phyloP scores from a whole-genome alignment of 805 yeast genomes.

The Ogataea pilisensis region DNA sequence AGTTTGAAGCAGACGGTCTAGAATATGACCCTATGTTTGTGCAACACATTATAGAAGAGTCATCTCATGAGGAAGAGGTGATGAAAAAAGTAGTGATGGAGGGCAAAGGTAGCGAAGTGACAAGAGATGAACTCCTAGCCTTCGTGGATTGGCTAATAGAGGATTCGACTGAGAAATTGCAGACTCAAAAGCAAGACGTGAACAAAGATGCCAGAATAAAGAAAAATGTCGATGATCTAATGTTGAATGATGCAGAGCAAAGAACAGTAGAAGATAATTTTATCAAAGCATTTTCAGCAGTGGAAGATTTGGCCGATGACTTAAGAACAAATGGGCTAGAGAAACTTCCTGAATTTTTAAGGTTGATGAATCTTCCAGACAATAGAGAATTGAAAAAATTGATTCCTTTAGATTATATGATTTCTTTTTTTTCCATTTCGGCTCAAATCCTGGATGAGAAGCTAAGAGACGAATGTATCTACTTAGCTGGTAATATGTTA shows the following conservation, averaged over 20 bases:
- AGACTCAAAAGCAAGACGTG: conserved; percentile 8
- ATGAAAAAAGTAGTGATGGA: conserved; percentile 11
- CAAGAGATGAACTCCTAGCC: conserved; percentile 17
- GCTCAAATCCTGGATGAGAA: conserved; percentile 34
- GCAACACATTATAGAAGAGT: conserved; percentile 22
- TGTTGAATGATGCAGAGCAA: conserved; percentile 2
- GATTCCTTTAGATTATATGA: conserved; percentile 34
- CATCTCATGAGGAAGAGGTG: conserved; percentile 18
- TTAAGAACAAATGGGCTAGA: conserved; percentile 20
- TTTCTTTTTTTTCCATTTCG: conserved; percentile 37
- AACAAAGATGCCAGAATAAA: conserved; percentile 5
- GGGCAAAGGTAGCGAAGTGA: conserved; percentile 13
- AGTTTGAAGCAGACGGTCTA: conserved; percentile 23
- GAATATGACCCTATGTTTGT: conserved; percentile 30
- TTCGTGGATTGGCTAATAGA: conserved; percentile 27
- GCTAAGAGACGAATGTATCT: conserved; percentile 32
- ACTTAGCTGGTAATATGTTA: conserved; percentile 39
- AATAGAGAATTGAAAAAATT: conserved; percentile 15
- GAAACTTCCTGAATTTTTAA: conserved; percentile 22
- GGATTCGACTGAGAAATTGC: conserved; percentile 19
- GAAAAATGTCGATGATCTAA: conserved; percentile 12
- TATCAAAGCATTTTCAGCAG: conserved; percentile 20
- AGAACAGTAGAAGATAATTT: conserved; percentile 18
- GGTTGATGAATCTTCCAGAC: conserved; percentile 14
- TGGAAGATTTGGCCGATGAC: conserved; percentile 18